Conservation (phyloP, 441 rosid genomes). For the Croton setiger region DNA sequence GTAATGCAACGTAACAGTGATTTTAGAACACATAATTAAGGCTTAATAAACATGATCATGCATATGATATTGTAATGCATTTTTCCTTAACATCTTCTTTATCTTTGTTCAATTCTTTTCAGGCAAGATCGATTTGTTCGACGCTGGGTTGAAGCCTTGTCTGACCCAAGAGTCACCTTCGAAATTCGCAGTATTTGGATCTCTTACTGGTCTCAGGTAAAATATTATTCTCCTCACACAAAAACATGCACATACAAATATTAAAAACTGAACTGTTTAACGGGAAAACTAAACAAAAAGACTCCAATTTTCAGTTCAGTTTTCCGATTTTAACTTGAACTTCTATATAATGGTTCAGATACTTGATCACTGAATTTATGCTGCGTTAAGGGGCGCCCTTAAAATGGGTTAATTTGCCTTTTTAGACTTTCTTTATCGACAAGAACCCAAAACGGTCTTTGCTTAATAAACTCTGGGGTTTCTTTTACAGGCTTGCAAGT, state of each 20-base stretch:
- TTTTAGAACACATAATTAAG: too few relatives aligned
- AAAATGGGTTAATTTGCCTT: too few relatives aligned
- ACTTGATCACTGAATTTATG: too few relatives aligned
- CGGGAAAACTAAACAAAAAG: too few relatives aligned
- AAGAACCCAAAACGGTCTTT: too few relatives aligned
- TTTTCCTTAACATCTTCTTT: not conserved
- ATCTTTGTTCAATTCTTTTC: slow-evolving; percentile 10
- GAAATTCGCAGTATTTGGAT: slow-evolving; percentile 86
- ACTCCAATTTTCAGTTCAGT: too few relatives aligned
- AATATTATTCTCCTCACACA: not conserved
- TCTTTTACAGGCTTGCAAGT: slow-evolving; percentile 50
- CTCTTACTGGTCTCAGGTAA: slow-evolving; percentile 85
- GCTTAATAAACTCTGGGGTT: not conserved
- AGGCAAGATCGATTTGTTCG: slow-evolving; percentile 81
- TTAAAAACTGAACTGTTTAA: too few relatives aligned
- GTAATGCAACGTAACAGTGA: too few relatives aligned
- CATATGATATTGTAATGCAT: not conserved
- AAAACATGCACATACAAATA: not conserved
- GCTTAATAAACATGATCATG: not conserved
- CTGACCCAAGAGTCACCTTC: slow-evolving; percentile 74
- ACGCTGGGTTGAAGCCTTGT: slow-evolving; percentile 70
- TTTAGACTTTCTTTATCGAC: too few relatives aligned
- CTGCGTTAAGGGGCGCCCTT: too few relatives aligned
- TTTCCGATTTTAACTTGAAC: too few relatives aligned
- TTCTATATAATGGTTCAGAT: too few relatives aligned